Base-by-base conservation (phyloP, 2,329 filamentous ascomycete species). In the Pseudogymnoascus sp. region DNA sequence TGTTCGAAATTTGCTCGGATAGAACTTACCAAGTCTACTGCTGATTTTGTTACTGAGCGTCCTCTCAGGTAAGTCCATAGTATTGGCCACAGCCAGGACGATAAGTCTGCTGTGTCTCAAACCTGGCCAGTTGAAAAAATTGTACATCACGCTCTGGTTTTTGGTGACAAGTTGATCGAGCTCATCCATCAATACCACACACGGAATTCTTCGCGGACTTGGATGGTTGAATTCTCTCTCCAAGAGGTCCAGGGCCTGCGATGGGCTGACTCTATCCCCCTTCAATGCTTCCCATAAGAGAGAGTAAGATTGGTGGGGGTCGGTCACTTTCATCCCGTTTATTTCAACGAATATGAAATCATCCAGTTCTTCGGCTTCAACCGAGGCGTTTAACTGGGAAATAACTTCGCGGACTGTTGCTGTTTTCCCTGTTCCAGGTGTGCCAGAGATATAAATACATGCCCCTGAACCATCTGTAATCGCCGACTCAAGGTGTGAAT, bases 61-160 rank as follows among this genome's bases (percentile, higher is more conserved):
- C 72, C 94, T 83, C 75, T 99, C 94, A 0, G 94, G 94, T 63
- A 99, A 78, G 76, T 99, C 94, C 94, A 99, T 99, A 23, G 94
- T 99, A 75, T 99, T 99, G 61, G 94, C 95, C 16, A 99, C 94
- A 10, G 95, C 95, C 6, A 99, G 84, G 6, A 99, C 95, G 73
- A 99, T 97, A 49, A 99, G 81, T 59, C 92, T 86, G 61, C 91
- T 96, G 75, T 99, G 92, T 59, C 90, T 85, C 61, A 97, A 80
- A 10, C 91, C 90, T 3, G 94, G 94, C 94, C 94, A 99, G 72
- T 99, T 99, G 83, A 99, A 99, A 75, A 99, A 99, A 75, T 99
- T 99, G 78, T 99, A 99, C 94, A 99, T 99, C 76, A 99, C 94
- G n/a, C 91, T 93, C 74, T 99, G 95, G 71, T 96, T 97, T 72